Evolutionary conservation across 768 basidiomycete species (phyloP), one percentile per base, ranked within the genome.

Genomic region (Kwoniella heveanensis): DNA sequence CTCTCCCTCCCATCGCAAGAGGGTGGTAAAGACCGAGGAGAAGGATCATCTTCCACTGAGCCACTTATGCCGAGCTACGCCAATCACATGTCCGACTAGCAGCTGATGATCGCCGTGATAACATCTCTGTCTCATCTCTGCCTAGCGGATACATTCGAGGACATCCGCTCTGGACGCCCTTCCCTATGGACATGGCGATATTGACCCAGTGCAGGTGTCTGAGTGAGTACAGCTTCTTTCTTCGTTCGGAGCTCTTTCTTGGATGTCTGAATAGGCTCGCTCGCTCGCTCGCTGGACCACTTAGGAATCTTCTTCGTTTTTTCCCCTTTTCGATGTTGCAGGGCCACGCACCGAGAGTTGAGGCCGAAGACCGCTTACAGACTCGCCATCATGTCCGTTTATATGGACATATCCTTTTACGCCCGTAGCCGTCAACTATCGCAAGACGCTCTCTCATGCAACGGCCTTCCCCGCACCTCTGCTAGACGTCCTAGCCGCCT

Each of bases 401-500:
- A 84, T 50, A 32, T 32, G 7, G 32, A 32, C 32, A 6, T 32
- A 6, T 32, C 13, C 32, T 32, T 32, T 32, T n/a, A n/a, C n/a
- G n/a, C n/a, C n/a, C n/a, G 32, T 13, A 76, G 68, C 54, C 13
- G 69, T 90, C 52, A 90, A 91, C 78, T 92, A 92, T 77, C 87
- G 90, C 5, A 84, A 88, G 48, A 85, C 86, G 39, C 80, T 85
- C 6, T 74, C 79, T 13, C 74, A 81, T 13, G 79, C 79, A 4
- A 82, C 87, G 26, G 84, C 88, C 6, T 92, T 91, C 81, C 90
- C 90, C 0, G 82, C 88, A 0, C 88, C 88, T 19, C 82, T 92
- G 0, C 79, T 91, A 19, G 90, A 92, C 71, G 86, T 85, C 2
- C 78, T 91, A 9, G 84, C 88, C 0, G 89, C 87, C 8, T 92